Conservation (phyloP, 257 asterid species). For the Misopates orontium region DNA sequence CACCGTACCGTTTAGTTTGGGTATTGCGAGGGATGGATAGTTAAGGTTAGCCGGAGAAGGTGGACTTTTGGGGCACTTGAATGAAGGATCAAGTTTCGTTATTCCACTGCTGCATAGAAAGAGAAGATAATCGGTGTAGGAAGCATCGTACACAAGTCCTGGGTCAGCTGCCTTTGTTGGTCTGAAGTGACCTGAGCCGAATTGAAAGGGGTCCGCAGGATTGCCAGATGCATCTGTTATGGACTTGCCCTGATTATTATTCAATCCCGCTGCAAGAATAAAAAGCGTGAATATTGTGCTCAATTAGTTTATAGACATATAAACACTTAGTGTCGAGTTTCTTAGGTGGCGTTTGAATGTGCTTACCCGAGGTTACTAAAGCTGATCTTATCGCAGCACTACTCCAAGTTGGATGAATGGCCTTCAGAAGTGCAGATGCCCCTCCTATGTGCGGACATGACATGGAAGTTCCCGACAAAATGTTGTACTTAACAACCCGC, state of each 20-base stretch:
- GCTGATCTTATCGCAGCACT: conserved; percentile 97
- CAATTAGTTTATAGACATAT: too few relatives aligned
- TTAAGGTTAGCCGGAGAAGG: conserved; percentile 50
- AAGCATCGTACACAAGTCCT: conserved; percentile 78
- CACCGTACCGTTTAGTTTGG: conserved; percentile 47
- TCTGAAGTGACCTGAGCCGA: conserved; percentile 82
- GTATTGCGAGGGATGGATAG: conserved; percentile 77
- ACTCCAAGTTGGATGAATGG: conserved; percentile 82
- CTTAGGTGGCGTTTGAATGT: background rate
- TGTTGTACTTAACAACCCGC: conserved; percentile 65
- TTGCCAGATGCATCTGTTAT: conserved; percentile 61
- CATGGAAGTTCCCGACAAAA: conserved; percentile 90
- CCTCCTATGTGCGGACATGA: conserved; percentile 86
- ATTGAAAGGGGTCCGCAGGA: conserved; percentile 86
- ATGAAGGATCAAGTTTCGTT: conserved; percentile 18
- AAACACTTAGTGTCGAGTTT: too few relatives aligned
- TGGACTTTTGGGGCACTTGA: conserved; percentile 54
- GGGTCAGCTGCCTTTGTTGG: conserved; percentile 92
- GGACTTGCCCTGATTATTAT: conserved; percentile 46
- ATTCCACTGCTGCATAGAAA: conserved; percentile 54
- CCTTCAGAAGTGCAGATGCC: conserved; percentile 79
- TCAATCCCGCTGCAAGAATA: conserved; percentile 55
- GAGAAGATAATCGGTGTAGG: conserved; percentile 72
- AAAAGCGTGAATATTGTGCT: background rate
- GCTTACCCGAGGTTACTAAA: conserved; percentile 68